Evolutionary conservation across 2,329 filamentous ascomycete genomes (phyloP), one percentile per base, ranked within the genome.

Genomic region (Nemania bipapillata): DNA sequence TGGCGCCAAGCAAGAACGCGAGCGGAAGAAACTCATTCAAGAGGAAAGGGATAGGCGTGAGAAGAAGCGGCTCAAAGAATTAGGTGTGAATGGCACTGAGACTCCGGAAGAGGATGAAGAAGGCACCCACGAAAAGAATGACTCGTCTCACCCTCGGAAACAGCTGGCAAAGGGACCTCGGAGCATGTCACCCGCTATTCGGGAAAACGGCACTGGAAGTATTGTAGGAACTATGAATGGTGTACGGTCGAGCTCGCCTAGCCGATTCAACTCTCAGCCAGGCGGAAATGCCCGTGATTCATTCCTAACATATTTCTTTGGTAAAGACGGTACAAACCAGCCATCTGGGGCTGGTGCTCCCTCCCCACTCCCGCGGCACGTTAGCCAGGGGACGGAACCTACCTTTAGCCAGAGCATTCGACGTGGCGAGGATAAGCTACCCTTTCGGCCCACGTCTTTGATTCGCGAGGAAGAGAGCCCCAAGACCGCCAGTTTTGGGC

Each of bases 271-370:
- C 71, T 84, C 84, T 28, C 87, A 89, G 71, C 83, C 83, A 4
- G 79, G 86, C 57, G 90, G 90, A 65, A 87, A 84, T 68, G 89
- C 92, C 47, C 89, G 91, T 70, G 96, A 99, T 81, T 96, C 94
- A 0, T 99, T 99, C 84, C 81, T 99, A 70, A 98, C 95, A 81
- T 99, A 99, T 81, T 99, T 99, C 82, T 99, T 99, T 77, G 94
- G 96, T 75, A 98, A 99, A 79, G 96, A 99, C 70, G 92, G 92
- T 54, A 85, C 87, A 45, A 81, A 85, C 35, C 82, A 84, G 66
- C 76, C 83, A 68, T 77, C 83, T 53, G 81, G 76, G 74, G 80
- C 77, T 75, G 67, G 79, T 80, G 70, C 79, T 81, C 80, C 74
- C 73, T 80, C 73, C 75, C 78, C 78, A 73, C 81, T 75, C 73